Base-by-base conservation (phyloP, 2,329 filamentous ascomycete genomes). In the Metarhizium guizhouense region DNA sequence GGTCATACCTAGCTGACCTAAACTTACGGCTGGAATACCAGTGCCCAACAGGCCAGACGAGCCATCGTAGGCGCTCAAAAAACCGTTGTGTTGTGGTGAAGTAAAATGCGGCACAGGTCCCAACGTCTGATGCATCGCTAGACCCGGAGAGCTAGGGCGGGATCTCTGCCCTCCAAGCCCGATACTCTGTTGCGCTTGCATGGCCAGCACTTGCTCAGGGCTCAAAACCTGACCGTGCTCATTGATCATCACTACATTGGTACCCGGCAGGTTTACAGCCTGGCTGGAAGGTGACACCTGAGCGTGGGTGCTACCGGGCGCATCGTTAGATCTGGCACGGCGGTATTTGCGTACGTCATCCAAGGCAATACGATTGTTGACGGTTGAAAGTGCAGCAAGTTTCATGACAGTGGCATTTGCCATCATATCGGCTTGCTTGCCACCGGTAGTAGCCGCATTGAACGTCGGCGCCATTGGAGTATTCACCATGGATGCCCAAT, bases 391-490 rank as follows among this genome's bases (percentile, higher is more conserved):
- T 18, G 94, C 94, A 49, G 94, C 94, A 53, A 99, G 82, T 72
- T 99, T 99, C 94, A 99, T 99, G 25, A 94, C 94, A 16, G 94
- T 97, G 30, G 94, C 94, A 68, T 97, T 99, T 57, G 94, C 94
- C 56, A 99, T 88, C 93, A 97, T 97, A 67, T 99, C 94, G 16
- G 91, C 92, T 70, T 96, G 92, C 55, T 81, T 85, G 50, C 76
- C 77, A 45, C 76, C 74, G 43, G 73, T 73, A 61, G 80, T 70
- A 54, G 61, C 64, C 16, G 78, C 73, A 60, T 81, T 86, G 71
- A 97, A 99, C 62, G 86, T 93, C 45, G 90, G 76, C 5, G 93
- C 89, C 88, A 97, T 95, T 2, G 94, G 94, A 2, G 94, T 99
- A 74, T 96, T 97, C 60, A 95, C 86, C 88, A 96, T 95, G 8